Evolutionary conservation across 1,284 basidiomycete species (phyloP).

Genomic region (Termitomyces sp.): DNA sequence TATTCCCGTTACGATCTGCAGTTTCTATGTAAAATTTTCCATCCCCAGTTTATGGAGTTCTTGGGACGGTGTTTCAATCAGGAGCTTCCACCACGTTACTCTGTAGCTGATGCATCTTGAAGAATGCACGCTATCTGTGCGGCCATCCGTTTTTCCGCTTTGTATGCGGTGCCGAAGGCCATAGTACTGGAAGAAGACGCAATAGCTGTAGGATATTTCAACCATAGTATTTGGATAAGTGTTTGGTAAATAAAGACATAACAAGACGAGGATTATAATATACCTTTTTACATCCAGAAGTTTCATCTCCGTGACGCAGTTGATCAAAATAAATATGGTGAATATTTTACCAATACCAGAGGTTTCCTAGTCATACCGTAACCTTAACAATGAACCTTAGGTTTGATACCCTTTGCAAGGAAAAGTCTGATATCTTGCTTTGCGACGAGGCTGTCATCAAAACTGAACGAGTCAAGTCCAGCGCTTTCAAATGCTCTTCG

Average conservation of each 20-base stretch:
- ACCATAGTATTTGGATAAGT: too few species aligned
- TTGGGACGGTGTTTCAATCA: background rate
- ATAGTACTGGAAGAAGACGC: background rate
- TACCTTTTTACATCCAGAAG: too few species aligned
- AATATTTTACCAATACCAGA: background rate
- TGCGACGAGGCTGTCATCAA: conserved; percentile 29
- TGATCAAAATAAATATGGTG: background rate
- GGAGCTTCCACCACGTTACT: background rate
- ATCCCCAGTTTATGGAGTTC: background rate
- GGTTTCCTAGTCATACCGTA: background rate
- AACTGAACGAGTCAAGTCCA: conserved; percentile 38
- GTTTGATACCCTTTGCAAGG: conserved; percentile 44
- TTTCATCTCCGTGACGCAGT: background rate
- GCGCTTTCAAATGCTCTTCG: conserved; percentile 41
- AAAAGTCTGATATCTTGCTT: conserved; percentile 39
- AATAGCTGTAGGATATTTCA: too few species aligned
- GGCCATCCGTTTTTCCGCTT: too few species aligned
- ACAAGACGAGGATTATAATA: too few species aligned
- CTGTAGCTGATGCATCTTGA: background rate
- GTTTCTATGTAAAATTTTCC: background rate
- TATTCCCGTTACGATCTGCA: too few species aligned
- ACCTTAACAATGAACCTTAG: background rate
- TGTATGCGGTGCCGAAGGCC: too few species aligned
- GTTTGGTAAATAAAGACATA: too few species aligned
- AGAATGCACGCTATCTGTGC: background rate